Evolutionary conservation across 2,329 filamentous ascomycete species (phyloP).

Genomic region (Botrytis elliptica): DNA sequence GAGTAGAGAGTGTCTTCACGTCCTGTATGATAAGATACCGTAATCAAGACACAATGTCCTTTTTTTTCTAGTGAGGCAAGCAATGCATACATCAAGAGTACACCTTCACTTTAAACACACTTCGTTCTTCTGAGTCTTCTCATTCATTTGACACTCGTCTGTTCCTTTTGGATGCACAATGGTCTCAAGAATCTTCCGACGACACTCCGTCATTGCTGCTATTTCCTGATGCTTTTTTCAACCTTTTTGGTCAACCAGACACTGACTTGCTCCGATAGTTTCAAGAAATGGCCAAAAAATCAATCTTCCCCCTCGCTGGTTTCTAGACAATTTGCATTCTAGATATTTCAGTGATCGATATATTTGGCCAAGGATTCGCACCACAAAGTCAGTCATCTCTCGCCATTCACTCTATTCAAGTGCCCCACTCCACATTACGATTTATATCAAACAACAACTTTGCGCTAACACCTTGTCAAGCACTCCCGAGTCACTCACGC

Average conservation of each 20-base stretch:
- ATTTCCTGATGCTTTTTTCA: background rate
- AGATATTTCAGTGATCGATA: background rate
- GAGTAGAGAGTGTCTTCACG: background rate
- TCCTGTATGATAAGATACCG: background rate
- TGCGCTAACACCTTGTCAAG: too few species aligned
- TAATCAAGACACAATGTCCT: background rate
- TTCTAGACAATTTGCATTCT: background rate
- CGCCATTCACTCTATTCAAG: background rate
- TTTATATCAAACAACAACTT: background rate
- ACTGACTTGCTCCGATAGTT: background rate
- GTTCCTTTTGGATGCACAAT: background rate
- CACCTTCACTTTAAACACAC: background rate
- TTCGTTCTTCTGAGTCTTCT: background rate
- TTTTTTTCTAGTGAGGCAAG: background rate
- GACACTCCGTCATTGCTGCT: background rate
- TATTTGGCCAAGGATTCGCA: background rate
- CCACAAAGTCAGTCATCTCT: background rate
- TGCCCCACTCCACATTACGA: background rate
- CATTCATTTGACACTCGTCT: background rate
- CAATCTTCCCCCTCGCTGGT: background rate
- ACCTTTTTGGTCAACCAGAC: background rate
- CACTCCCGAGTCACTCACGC: too few species aligned
- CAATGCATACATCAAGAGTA: background rate
- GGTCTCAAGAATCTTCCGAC: background rate
- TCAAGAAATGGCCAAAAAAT: background rate